Conservation (phyloP, 2,329 filamentous ascomycete genomes). For the Phaeosphaeriaceae sp. region DNA sequence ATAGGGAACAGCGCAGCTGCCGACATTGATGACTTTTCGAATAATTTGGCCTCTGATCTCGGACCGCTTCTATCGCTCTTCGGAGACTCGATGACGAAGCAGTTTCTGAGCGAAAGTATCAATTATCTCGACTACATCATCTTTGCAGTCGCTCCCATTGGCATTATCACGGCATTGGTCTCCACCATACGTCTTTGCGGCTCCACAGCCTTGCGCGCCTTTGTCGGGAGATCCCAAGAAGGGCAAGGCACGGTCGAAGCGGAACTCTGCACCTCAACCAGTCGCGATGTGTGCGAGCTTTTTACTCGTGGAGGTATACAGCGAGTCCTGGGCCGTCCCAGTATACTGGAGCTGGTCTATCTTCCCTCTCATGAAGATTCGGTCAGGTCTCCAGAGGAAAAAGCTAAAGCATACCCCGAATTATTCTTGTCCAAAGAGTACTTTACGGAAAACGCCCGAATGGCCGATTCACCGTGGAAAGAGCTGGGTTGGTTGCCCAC, state of each 20-base stretch:
- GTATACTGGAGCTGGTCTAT: slow-evolving; percentile 30
- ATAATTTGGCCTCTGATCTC: slow-evolving; percentile 50
- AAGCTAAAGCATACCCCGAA: too few species aligned
- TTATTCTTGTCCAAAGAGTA: background rate
- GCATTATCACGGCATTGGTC: slow-evolving; percentile 51
- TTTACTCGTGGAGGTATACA: background rate
- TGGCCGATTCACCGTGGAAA: background rate
- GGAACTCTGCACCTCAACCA: slow-evolving; percentile 53
- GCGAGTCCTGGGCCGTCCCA: slow-evolving; percentile 14
- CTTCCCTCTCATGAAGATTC: too few species aligned
- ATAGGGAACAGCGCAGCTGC: too few species aligned
- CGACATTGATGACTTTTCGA: slow-evolving; percentile 42
- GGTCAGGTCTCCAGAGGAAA: background rate
- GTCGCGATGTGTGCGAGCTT: slow-evolving; percentile 23
- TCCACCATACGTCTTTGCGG: slow-evolving; percentile 41
- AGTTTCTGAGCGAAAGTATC: slow-evolving; percentile 39
- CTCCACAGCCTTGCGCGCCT: slow-evolving; percentile 38
- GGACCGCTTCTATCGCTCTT: slow-evolving; percentile 32
- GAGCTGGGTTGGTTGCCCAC: background rate
- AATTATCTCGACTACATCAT: slow-evolving; percentile 38
- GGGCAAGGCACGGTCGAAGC: slow-evolving; percentile 42
- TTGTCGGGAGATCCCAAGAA: slow-evolving; percentile 52
- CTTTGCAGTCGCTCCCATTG: slow-evolving; percentile 47
- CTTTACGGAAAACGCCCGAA: background rate
- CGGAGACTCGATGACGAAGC: slow-evolving; percentile 41